Percentiles rank a stretch among this genome's conserved stretches.
Evolutionary conservation across 495 filamentous ascomycete genomes (phyloP).

Genomic region (Bathelium albidoporum): DNA sequence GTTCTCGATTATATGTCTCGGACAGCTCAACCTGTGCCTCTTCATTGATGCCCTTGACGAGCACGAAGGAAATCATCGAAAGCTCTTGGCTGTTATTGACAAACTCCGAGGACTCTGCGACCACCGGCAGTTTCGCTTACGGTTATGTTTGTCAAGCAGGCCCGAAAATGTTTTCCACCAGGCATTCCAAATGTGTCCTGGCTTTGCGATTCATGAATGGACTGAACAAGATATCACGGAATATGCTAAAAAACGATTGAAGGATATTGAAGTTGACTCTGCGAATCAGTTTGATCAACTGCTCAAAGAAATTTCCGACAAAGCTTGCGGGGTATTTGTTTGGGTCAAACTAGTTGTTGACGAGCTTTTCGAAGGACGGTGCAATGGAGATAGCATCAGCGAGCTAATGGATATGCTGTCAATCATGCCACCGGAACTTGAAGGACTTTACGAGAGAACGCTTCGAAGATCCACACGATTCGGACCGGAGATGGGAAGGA

Average conservation of each 20-base stretch:
- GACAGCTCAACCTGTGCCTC: constrained; percentile 4
- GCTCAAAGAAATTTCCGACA: background rate
- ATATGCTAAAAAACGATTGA: background rate
- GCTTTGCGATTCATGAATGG: constrained; percentile 2
- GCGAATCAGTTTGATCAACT: background rate
- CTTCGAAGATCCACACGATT: background rate
- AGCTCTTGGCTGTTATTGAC: background rate
- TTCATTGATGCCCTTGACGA: constrained; percentile 4
- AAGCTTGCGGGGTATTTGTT: background rate
- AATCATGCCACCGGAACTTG: constrained; percentile 1
- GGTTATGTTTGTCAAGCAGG: background rate
- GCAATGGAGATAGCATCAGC: background rate
- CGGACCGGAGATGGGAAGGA: background rate
- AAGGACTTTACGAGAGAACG: background rate
- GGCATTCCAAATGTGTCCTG: background rate
- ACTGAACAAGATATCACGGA: background rate
- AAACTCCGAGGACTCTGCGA: background rate
- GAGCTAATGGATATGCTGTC: background rate
- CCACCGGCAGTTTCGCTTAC: background rate
- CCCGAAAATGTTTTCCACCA: constrained; percentile 1
- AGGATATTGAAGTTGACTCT: background rate
- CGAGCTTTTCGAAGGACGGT: constrained; percentile 1
- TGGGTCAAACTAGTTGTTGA: background rate
- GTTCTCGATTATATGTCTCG: background rate
- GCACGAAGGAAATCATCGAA: constrained; percentile 5